Evolutionary conservation across 1,284 basidiomycete genomes (phyloP).

Genomic region (Marasmius sp.): DNA sequence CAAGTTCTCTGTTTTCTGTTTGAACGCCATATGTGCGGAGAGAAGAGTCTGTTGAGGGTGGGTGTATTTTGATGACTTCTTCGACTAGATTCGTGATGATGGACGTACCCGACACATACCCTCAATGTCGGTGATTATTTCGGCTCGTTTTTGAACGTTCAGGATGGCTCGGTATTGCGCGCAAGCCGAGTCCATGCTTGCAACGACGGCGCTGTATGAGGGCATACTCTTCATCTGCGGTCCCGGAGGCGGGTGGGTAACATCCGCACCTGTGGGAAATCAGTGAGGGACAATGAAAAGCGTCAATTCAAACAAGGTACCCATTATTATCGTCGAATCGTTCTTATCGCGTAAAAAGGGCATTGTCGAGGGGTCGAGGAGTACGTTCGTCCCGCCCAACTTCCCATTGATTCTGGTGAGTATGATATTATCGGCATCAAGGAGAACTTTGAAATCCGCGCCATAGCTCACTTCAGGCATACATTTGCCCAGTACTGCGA

Average conservation of each 20-base stretch:
- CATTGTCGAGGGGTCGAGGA: constrained; percentile 66
- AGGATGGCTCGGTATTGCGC: constrained; percentile 45
- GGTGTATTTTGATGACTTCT: background rate
- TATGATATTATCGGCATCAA: background rate
- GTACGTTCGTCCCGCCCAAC: constrained; percentile 74
- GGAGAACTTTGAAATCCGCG: background rate
- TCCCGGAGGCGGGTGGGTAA: constrained; percentile 77
- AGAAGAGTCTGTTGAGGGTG: constrained; percentile 45
- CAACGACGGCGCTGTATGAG: constrained; percentile 75
- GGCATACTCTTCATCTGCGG: constrained; percentile 53
- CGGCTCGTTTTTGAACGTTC: constrained; percentile 44
- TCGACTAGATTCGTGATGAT: background rate
- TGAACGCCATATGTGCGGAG: constrained; percentile 55
- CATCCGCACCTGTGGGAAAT: constrained; percentile 59
- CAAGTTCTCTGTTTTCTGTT: constrained; percentile 51
- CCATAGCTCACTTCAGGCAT: constrained; percentile 44
- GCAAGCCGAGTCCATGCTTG: constrained; percentile 66
- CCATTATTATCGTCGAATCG: constrained; percentile 77
- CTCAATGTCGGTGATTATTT: constrained; percentile 72
- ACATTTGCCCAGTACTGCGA: constrained; percentile 53
- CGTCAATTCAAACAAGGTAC: constrained; percentile 29
- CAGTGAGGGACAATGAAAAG: background rate
- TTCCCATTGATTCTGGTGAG: constrained; percentile 71
- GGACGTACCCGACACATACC: constrained; percentile 54
- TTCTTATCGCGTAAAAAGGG: constrained; percentile 58